These are phyloP conservation scores for Aquilaria sinensis DNA, from an alignment of 345 rosid species.

Conservation along the genomic window DNA sequence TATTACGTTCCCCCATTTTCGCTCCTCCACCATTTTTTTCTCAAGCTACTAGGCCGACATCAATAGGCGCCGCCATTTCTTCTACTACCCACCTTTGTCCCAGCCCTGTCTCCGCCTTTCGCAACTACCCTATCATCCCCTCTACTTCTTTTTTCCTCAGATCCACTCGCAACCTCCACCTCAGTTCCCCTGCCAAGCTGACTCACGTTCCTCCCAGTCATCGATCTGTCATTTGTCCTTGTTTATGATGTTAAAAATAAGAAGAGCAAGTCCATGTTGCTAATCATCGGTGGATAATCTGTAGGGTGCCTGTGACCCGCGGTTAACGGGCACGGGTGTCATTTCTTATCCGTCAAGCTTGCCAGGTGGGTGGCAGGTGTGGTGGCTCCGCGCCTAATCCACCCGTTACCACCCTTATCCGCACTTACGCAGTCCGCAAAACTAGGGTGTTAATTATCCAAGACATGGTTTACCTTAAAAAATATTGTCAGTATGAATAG, in stretches of 20 bases:
- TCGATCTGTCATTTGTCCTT: slow-evolving; percentile 11
- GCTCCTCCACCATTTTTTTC: background rate
- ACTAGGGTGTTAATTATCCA: no score
- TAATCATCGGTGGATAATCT: no score
- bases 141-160: slow-evolving; percentile 1
- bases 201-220: background rate
- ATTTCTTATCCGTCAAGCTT: no score
- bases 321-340: no score
- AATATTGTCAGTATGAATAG: no score
- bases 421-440: no score
- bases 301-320: no score
- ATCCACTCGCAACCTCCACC: slow-evolving; percentile 8
- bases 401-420: no score
- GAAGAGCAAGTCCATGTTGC: slow-evolving; percentile 30
- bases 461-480: no score
- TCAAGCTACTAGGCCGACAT: background rate
- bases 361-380: no score
- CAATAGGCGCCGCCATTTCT: slow-evolving; percentile 5
- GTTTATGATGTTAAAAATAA: slow-evolving; percentile 33
- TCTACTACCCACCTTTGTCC: background rate
- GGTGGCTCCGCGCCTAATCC: no score
- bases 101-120: slow-evolving; percentile 4
- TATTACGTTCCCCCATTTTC: background rate
- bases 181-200: background rate
- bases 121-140: slow-evolving; percentile 1